A percentile compares a stretch with the other conserved stretches of the same genome.
Evolutionary conservation across 169 alveolate species (phyloP).

Genomic region (Besnoitia besnoiti): DNA sequence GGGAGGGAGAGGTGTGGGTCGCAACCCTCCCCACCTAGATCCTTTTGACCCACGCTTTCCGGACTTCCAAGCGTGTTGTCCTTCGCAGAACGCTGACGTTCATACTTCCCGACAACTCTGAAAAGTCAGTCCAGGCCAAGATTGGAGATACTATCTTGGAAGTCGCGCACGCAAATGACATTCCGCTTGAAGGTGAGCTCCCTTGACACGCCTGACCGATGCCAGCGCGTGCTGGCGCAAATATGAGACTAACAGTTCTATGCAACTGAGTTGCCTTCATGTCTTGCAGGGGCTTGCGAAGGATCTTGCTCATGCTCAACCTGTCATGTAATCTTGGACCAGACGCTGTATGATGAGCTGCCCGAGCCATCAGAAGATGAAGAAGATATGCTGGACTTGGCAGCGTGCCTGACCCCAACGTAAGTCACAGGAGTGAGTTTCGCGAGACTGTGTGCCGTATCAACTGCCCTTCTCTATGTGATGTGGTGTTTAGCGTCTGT

Average conservation of each 20-base stretch:
- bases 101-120: slow-evolving; percentile 28
- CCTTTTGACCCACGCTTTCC: no score
- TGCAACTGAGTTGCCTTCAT: background rate
- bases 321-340: slow-evolving; percentile 94
- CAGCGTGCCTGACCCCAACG: slow-evolving; percentile 95
- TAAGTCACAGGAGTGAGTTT: slow-evolving; percentile 34
- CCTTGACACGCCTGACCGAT: background rate
- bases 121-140: slow-evolving; percentile 48
- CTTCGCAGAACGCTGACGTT: slow-evolving; percentile 40
- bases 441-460: background rate
- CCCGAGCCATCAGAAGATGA: slow-evolving; percentile 92
- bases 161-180: slow-evolving; percentile 82
- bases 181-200: slow-evolving; percentile 83
- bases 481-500: no score
- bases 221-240: background rate
- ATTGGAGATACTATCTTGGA: slow-evolving; percentile 76
- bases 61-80: background rate
- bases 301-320: slow-evolving; percentile 96
- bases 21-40: no score
- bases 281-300: slow-evolving; percentile 95
- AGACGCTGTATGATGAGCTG: slow-evolving; percentile 86
- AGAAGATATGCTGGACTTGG: slow-evolving; percentile 95
- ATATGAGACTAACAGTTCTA: background rate
- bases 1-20: no score
- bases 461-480: no score